phyloP scores from a whole-genome alignment of 257 asterid species.

The Fraxinus americana region DNA sequence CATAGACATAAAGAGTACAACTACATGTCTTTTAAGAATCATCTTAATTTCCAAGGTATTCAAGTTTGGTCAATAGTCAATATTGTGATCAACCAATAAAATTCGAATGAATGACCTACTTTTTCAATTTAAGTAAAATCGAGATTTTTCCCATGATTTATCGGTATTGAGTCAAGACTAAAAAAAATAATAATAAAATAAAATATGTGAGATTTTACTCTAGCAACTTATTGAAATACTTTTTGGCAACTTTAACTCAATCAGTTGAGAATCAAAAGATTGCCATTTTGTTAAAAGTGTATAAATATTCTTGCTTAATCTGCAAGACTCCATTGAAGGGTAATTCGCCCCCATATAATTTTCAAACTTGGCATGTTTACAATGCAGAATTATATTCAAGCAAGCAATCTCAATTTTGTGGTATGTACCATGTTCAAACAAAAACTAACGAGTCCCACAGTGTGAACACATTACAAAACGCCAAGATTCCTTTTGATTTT shows the following conservation, averaged over 20 bases:
- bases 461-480: constrained; percentile 31
- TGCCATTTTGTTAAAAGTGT: background rate
- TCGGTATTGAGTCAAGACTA: too few species aligned
- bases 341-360: background rate
- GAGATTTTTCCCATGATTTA: too few species aligned
- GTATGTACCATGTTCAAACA: background rate
- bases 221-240: too few species aligned
- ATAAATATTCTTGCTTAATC: background rate
- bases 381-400: background rate
- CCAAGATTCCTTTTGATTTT: constrained; percentile 24
- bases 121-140: too few species aligned
- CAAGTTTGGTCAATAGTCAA: too few species aligned
- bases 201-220: too few species aligned
- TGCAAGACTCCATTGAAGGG: background rate
- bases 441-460: constrained; percentile 13
- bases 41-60: too few species aligned
- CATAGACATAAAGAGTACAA: too few species aligned
- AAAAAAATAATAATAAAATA: too few species aligned
- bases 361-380: background rate
- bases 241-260: background rate
- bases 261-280: background rate
- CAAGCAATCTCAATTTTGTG: background rate
- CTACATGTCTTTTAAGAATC: too few species aligned
- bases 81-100: too few species aligned
- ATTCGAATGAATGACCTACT: too few species aligned